Conservation (phyloP, 306 rosid species). For the Fagus sylvatica region DNA sequence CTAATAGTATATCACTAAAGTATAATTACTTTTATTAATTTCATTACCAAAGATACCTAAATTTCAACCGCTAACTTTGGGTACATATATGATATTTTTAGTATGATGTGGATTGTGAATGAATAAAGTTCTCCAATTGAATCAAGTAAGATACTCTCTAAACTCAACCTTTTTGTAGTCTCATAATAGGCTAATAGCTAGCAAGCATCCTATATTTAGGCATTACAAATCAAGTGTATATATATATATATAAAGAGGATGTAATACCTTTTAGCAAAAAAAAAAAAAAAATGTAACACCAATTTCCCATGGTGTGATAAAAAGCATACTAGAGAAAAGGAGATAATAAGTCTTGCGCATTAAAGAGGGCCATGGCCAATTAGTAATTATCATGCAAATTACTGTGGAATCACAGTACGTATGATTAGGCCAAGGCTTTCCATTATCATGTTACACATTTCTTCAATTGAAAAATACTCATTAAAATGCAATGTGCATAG, state of each 20-base stretch:
- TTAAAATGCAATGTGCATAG: background rate
- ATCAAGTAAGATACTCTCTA: background rate
- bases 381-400: too few relatives aligned
- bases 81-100: background rate
- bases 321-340: background rate
- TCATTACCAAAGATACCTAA: background rate
- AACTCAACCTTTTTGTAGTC: background rate
- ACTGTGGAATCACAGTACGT: too few relatives aligned
- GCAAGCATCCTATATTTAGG: background rate
- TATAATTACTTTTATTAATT: background rate
- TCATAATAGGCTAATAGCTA: background rate
- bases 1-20: background rate
- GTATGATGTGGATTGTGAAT: background rate
- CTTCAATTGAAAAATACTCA: background rate
- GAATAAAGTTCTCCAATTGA: background rate
- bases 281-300: too few relatives aligned
- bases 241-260: background rate
- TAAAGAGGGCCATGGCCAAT: too few relatives aligned
- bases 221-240: background rate
- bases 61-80: background rate
- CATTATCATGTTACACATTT: background rate
- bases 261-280: background rate
- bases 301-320: background rate
- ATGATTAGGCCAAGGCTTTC: too few relatives aligned
- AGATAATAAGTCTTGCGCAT: background rate